Percentiles rank a stretch among this genome's conserved stretches.
These are phyloP conservation scores for Primulina huaijiensis DNA, from an alignment of 257 asterid genomes.

Conservation along the genomic window DNA sequence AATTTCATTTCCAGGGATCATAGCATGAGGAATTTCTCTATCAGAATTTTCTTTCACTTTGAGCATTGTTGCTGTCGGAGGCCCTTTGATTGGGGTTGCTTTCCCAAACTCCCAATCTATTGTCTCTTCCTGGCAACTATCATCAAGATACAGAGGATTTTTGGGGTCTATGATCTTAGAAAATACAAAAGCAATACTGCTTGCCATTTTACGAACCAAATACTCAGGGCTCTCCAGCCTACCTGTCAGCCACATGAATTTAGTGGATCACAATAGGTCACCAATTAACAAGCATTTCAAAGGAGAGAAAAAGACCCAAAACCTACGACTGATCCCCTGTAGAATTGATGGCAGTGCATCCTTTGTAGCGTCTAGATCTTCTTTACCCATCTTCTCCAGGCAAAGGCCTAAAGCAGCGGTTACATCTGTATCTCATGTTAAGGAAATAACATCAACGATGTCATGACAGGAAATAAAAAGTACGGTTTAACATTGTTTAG, in stretches of 20 bases:
- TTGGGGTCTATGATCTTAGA: slow-evolving; percentile 79
- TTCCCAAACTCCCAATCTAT: slow-evolving; percentile 89
- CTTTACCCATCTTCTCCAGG: slow-evolving; percentile 87
- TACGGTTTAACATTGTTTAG: slow-evolving; percentile 11
- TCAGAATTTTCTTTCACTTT: slow-evolving; percentile 32
- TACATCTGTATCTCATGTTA: slow-evolving; percentile 56
- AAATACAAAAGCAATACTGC: slow-evolving; percentile 82
- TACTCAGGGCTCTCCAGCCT: slow-evolving; percentile 80
- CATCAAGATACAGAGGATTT: slow-evolving; percentile 93
- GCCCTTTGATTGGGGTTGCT: slow-evolving; percentile 35
- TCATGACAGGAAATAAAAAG: slow-evolving; percentile 5
- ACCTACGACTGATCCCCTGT: slow-evolving; percentile 85
- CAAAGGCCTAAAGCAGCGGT: slow-evolving; percentile 96
- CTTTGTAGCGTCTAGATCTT: slow-evolving; percentile 75
- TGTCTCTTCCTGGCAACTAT: slow-evolving; percentile 56
- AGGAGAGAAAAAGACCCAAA: slow-evolving; percentile 21
- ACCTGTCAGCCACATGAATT: slow-evolving; percentile 53
- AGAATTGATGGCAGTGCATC: slow-evolving; percentile 81
- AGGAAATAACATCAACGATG: slow-evolving; percentile 33
- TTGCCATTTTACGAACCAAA: slow-evolving; percentile 92
- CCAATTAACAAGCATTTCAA: slow-evolving; percentile 20
- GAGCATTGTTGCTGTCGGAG: slow-evolving; percentile 25
- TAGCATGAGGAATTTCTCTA: slow-evolving; percentile 28
- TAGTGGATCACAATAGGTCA: slow-evolving; percentile 12
- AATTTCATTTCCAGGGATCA: slow-evolving; percentile 32